Base-by-base conservation (phyloP, 108 stramenopile species). In the Cyclostephanos tholiformis region DNA sequence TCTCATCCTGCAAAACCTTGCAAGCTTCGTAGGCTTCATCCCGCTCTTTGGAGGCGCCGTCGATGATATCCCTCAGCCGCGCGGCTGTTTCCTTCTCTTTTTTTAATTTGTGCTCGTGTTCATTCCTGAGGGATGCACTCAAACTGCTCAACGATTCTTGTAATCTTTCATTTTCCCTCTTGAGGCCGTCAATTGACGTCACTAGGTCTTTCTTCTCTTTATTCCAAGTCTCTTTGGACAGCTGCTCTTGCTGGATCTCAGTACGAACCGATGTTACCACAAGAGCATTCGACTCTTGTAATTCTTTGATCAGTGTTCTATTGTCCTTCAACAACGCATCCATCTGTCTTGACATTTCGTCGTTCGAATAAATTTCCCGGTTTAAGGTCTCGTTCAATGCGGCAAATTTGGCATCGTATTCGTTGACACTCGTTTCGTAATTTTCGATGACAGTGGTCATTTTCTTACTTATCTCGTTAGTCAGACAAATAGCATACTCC, bases 11-110 rank as follows among this genome's bases (percentile, higher is more conserved):
- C 20, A 76, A 39, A 1, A 63, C 48, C 20, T 52, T 36, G 50
- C 57, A 67, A 1, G 67, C 39, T n/a, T 76, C 67, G 39, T 76
- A 58, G 0, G 67, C 61, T 19, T 76, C 57, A n/a, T 60, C 61
- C 44, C 75, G 67, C 43, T 76, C 67, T 16, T 67, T 16, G 25
- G 50, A 63, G 43, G 27, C 50, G 17, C 46, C 67, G 22, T 67
- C 32, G 64, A 52, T n/a, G 23, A 71, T 70, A 51, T 71, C 65
- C 49, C 46, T 49, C 58, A 78, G 30, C 23, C 59, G 65, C 13
- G 43, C 35, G 17, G 35, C 57, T 13, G 64, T 48, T n/a, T 65
- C 51, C 39, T 50, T 74, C 53, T 65, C 72, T 10, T 43, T 38
- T 6, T 56, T 67, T 43, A 69, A 27, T 41, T 55, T 26, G 11